Conservation (phyloP, 2,329 filamentous ascomycete species). For the Aspergillus sp. region DNA sequence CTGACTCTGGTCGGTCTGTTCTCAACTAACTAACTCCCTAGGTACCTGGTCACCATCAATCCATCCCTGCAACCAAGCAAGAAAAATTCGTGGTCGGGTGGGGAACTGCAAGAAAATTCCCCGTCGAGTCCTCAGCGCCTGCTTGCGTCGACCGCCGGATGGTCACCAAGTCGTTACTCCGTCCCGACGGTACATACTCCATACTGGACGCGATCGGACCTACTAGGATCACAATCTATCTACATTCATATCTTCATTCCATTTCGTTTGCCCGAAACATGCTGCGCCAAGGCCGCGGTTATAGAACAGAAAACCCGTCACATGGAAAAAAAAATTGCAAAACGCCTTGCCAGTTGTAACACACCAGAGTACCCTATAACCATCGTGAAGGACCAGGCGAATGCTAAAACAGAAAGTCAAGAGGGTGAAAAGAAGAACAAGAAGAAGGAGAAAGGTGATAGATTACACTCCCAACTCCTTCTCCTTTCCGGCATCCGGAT, state of each 20-base stretch:
- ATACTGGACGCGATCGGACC: background rate
- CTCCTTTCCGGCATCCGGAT: slow-evolving; percentile 61
- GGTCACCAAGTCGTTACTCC: no score
- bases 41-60: background rate
- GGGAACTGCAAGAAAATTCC: background rate
- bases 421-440: slow-evolving; percentile 8
- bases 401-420: slow-evolving; percentile 8
- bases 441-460: slow-evolving; percentile 1
- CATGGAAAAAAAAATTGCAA: slow-evolving; percentile 1
- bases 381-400: slow-evolving; percentile 9
- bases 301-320: slow-evolving; percentile 10
- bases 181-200: no score
- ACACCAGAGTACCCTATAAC: slow-evolving; percentile 17
- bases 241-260: background rate
- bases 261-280: slow-evolving; percentile 1
- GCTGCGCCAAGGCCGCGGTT: background rate
- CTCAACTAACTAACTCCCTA: background rate
- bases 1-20: background rate
- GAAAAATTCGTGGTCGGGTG: slow-evolving; percentile 3
- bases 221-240: background rate
- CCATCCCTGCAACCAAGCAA: background rate
- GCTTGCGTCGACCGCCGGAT: no score
- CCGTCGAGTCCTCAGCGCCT: slow-evolving; percentile 6
- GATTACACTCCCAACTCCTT: slow-evolving; percentile 28
- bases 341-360: slow-evolving; percentile 14